Evolutionary conservation across 306 rosid species (phyloP).

Genomic region (Purshia tridentata): DNA sequence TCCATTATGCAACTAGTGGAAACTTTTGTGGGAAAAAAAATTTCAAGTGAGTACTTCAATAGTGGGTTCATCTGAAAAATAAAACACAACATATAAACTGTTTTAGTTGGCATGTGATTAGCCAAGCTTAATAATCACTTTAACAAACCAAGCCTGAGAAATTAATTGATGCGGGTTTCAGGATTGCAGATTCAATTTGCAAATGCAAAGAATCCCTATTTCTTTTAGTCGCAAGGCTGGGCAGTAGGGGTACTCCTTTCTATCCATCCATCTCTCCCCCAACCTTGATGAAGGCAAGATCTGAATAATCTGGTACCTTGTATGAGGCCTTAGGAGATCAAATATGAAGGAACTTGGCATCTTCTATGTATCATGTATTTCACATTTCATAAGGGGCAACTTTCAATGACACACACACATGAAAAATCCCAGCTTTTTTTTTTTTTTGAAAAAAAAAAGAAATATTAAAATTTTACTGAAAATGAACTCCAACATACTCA

Average conservation of each 20-base stretch:
- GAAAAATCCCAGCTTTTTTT: too few species aligned
- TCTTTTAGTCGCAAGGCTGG: background rate
- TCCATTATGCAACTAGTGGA: background rate
- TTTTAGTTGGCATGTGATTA: too few species aligned
- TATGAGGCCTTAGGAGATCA: background rate
- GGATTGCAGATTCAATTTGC: background rate
- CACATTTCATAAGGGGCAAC: background rate
- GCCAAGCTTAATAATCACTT: background rate
- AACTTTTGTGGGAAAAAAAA: background rate
- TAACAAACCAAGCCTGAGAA: background rate
- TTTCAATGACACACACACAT: background rate
- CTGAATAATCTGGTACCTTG: background rate
- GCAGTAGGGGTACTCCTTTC: background rate
- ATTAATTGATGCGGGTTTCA: background rate
- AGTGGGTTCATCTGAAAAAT: constrained; percentile 16
- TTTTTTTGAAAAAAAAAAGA: too few species aligned
- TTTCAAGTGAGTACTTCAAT: constrained; percentile 10
- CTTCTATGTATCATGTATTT: background rate
- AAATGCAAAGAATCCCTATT: background rate
- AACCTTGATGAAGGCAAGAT: background rate
- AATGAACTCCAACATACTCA: background rate
- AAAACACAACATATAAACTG: constrained; percentile 12
- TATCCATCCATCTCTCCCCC: background rate
- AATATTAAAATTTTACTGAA: background rate
- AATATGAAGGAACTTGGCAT: too few species aligned